These are phyloP conservation scores for Protomyces gravidus DNA, from an alignment of 1,139 yeast species.

Conservation along the genomic window DNA sequence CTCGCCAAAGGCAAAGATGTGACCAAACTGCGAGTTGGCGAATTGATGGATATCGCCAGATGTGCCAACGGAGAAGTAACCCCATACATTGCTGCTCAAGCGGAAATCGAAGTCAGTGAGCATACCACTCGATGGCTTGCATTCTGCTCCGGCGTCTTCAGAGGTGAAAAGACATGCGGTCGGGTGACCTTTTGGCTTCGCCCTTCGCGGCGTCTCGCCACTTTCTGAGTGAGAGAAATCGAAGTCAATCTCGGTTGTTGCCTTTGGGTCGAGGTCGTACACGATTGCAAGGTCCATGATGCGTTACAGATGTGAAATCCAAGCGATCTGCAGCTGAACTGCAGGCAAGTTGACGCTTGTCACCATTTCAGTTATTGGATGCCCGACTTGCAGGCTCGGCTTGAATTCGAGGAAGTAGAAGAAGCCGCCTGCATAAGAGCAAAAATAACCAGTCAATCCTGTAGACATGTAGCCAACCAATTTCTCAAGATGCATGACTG, in stretches of 20 bases:
- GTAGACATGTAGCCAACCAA: conserved; percentile 97
- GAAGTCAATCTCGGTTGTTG: conserved; percentile 84
- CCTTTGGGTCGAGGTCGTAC: conserved; percentile 94
- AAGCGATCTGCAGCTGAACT: conserved; percentile 96
- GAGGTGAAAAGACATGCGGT: conserved; percentile 98
- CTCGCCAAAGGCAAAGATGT: conserved; percentile 97
- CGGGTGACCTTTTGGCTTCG: conserved; percentile 95
- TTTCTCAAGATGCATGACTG: conserved; percentile 94
- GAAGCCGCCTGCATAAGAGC: conserved; percentile 88
- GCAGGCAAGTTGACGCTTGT: conserved; percentile 97
- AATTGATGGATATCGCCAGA: conserved; percentile 96
- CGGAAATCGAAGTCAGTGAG: conserved; percentile 93
- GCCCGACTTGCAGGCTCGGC: conserved; percentile 98
- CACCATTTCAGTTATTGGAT: conserved; percentile 99
- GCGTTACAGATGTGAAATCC: conserved; percentile 97
- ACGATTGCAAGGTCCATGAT: conserved; percentile 85
- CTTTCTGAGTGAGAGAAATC: conserved; percentile 73
- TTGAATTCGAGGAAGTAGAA: conserved; percentile 93
- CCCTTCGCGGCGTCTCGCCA: conserved; percentile 76
- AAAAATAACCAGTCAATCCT: conserved; percentile 96
- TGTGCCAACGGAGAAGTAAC: conserved; percentile 94
- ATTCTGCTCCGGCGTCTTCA: conserved; percentile 98
- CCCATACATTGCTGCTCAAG: conserved; percentile 97
- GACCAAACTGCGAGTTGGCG: conserved; percentile 97
- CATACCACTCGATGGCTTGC: conserved; percentile 96